Base-by-base conservation (phyloP, 2,329 filamentous ascomycete species). In the Ilyonectria sp. region DNA sequence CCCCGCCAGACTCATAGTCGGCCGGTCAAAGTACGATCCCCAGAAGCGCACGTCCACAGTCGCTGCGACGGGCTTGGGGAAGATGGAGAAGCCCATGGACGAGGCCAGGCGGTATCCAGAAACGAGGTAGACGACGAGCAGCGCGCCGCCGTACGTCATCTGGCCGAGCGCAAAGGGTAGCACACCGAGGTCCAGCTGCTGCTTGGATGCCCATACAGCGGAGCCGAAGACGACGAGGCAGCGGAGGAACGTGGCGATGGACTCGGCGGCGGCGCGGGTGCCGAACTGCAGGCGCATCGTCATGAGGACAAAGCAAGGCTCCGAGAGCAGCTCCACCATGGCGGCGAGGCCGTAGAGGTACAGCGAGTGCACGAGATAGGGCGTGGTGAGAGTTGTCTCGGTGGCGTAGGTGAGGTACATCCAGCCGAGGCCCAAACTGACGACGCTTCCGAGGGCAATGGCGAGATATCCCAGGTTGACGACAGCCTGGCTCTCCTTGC, bases 101-200 rank as follows among this genome's bases (percentile, higher is more conserved):
- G 79, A 82, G 0, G 92, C 87, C 6, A 93, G 82, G 1, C 83
- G 78, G 55, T 83, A 81, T n/a, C 91, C 90, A 11, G 89, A 87
- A 77, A 87, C 83, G 7, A 86, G 79, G 77, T 98, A 99, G 23
- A 95, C 89, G 6, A 85, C 77, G 2, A 95, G 82, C 17, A 98
- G 82, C 0, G 89, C 85, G 7, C 86, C 40, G 1, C 93, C 92
- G 80, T 97, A 98, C 10, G 87, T 87, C 35, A 95, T 80, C 80
- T 98, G 94, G 11, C 96, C 97, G 15, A 94, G 82, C 0, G 95
- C 96, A 80, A 98, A 98, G 0, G 96, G 94, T 54, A 98, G 81
- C 1, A 95, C 92, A 6, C 95, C 95, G 2, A 93, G 77, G 64
- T 92, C 86, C 21, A 84, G 69, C 76, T 81, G 50, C 21, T 59